Percentiles rank a stretch among this genome's conserved stretches.
These are phyloP conservation scores for Colletotrichum sp. DNA, from an alignment of 2,329 filamentous ascomycete species.

Conservation along the genomic window DNA sequence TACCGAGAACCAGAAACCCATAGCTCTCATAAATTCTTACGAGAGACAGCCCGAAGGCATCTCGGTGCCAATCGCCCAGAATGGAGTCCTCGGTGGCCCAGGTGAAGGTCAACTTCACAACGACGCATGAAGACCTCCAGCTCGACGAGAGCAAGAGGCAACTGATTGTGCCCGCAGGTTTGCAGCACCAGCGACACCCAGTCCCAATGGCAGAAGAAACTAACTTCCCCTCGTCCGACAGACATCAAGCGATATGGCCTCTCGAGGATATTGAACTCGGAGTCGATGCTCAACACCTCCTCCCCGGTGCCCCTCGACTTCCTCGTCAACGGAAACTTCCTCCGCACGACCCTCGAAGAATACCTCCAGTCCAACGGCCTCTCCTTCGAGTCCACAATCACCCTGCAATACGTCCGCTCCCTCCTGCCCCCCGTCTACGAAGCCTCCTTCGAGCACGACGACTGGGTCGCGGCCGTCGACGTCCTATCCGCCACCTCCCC, in stretches of 20 bases:
- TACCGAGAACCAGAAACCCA: not conserved
- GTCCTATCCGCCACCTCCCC: constrained; percentile 73
- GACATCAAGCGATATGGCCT: constrained; percentile 75
- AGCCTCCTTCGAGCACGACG: constrained; percentile 94
- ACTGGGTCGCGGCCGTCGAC: constrained; percentile 92
- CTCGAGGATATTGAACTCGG: constrained; percentile 73
- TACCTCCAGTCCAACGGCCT: constrained; percentile 87
- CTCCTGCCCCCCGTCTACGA: constrained; percentile 88
- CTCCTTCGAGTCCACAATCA: constrained; percentile 85
- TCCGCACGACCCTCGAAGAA: constrained; percentile 88
- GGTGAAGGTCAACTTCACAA: constrained; percentile 73
- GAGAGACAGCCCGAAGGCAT: not conserved
- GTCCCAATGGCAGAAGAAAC: not conserved
- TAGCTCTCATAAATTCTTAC: not conserved
- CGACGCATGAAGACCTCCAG: constrained; percentile 65
- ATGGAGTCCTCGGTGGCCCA: constrained; percentile 53
- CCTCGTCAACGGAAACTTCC: constrained; percentile 90
- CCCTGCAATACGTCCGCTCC: constrained; percentile 91
- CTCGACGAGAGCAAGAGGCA: constrained; percentile 67
- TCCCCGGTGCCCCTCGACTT: constrained; percentile 87
- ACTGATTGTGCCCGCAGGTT: constrained; percentile 67
- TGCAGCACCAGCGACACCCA: not conserved
- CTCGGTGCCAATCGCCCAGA: constrained; percentile 8
- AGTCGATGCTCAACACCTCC: constrained; percentile 70
- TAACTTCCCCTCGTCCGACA: constrained; percentile 27